A percentile compares a stretch with the other conserved stretches of the same genome.
These are phyloP conservation scores for Tricholoma sp. DNA, from an alignment of 768 basidiomycete species.

Conservation along the genomic window DNA sequence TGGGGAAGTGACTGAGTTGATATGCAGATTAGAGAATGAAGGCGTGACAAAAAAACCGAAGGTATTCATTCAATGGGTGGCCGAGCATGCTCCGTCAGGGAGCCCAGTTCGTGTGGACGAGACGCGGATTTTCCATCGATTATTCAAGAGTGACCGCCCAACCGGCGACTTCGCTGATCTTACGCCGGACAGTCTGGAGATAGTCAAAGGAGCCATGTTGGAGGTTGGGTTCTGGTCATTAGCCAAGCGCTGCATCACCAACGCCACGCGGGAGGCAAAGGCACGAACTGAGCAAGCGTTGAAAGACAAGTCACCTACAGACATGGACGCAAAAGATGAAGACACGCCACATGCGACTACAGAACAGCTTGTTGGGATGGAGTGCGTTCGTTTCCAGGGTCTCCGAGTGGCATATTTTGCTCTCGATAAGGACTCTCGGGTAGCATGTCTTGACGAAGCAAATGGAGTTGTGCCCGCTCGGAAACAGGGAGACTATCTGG, in stretches of 20 bases:
- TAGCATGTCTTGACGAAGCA: slow-evolving; percentile 59
- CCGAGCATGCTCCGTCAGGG: slow-evolving; percentile 69
- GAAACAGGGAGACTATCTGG: slow-evolving; percentile 70
- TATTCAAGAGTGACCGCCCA: slow-evolving; percentile 95
- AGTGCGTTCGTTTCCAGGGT: slow-evolving; percentile 95
- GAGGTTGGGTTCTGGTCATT: slow-evolving; percentile 89
- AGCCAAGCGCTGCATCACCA: slow-evolving; percentile 58
- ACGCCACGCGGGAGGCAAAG: slow-evolving; percentile 63
- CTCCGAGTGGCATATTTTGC: slow-evolving; percentile 94
- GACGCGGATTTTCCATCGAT: slow-evolving; percentile 84
- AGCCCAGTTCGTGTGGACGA: slow-evolving; percentile 87
- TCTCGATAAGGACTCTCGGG: slow-evolving; percentile 78
- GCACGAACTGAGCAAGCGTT: slow-evolving; percentile 58
- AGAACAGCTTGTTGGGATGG: slow-evolving; percentile 82
- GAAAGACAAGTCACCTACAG: slow-evolving; percentile 32
- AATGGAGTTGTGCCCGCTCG: slow-evolving; percentile 34
- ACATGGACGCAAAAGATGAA: slow-evolving; percentile 27
- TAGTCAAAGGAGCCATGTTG: slow-evolving; percentile 75
- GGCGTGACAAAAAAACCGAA: slow-evolving; percentile 74
- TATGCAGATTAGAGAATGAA: slow-evolving; percentile 73
- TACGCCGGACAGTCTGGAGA: slow-evolving; percentile 74
- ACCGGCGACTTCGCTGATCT: slow-evolving; percentile 82
- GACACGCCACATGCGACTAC: slow-evolving; percentile 70
- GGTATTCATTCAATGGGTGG: slow-evolving; percentile 96
- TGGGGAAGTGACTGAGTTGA: slow-evolving; percentile 73